Evolutionary conservation across 192 early-diverging fungal genomes (phyloP).

Genomic region (Coemansia brasiliensis): DNA sequence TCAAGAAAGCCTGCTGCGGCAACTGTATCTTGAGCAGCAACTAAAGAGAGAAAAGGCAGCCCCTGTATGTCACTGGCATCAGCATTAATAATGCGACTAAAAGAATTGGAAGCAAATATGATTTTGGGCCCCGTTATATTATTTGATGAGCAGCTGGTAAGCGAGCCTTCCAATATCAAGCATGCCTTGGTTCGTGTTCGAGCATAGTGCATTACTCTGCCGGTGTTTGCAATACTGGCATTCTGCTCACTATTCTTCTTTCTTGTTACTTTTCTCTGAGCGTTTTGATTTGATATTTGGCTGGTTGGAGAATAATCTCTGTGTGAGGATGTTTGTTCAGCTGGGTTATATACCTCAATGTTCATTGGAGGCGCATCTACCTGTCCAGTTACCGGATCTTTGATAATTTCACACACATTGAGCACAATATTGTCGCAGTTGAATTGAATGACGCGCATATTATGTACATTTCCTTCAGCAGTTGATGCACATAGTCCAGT

Average conservation of each 20-base stretch:
- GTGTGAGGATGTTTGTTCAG: too few relatives aligned
- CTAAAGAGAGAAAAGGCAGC: conserved; percentile 19
- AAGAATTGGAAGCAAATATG: conserved; percentile 31
- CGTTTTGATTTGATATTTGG: too few relatives aligned
- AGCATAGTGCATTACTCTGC: conserved; percentile 4
- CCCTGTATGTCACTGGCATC: conserved; percentile 34
- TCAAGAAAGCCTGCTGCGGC: conserved; percentile 25
- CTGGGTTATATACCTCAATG: not conserved
- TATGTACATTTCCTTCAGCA: not conserved
- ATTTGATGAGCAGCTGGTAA: not conserved
- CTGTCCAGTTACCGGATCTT: not conserved
- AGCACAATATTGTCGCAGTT: conserved; percentile 29
- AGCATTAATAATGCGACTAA: conserved; percentile 21
- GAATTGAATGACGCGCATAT: conserved; percentile 21
- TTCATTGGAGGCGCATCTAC: not conserved
- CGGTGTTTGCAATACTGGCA: not conserved
- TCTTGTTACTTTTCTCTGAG: too few relatives aligned
- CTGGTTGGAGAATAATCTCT: too few relatives aligned
- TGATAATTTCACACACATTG: conserved; percentile 10
- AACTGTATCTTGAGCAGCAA: conserved; percentile 19
- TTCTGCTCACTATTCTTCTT: too few relatives aligned
- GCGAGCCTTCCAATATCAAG: conserved; percentile 20
- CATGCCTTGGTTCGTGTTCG: conserved; percentile 18
- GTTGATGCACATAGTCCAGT: not conserved
- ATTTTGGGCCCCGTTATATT: conserved; percentile 19